These are phyloP conservation scores for Tricholoma hemisulphureum DNA, from an alignment of 768 basidiomycete genomes.

Conservation along the genomic window DNA sequence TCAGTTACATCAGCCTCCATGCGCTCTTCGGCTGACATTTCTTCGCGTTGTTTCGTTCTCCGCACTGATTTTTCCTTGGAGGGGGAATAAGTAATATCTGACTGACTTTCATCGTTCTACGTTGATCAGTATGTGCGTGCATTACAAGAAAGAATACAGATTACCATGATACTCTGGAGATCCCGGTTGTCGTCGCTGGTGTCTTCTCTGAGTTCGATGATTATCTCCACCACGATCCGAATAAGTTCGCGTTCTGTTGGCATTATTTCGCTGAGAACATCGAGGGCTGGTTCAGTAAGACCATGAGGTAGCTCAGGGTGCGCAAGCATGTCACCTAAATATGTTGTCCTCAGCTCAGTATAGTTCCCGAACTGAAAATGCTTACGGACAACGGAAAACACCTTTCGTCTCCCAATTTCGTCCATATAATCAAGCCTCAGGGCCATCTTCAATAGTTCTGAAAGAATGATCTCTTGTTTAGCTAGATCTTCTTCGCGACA, in stretches of 20 bases:
- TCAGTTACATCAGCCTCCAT: slow-evolving; percentile 69
- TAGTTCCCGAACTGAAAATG: slow-evolving; percentile 16
- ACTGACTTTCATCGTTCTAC: slow-evolving; percentile 25
- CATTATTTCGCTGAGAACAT: slow-evolving; percentile 80
- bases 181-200: slow-evolving; percentile 38
- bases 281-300: slow-evolving; percentile 78
- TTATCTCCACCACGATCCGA: slow-evolving; percentile 83
- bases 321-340: slow-evolving; percentile 80
- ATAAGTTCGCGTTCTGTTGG: slow-evolving; percentile 84
- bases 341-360: neutral
- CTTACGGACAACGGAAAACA: slow-evolving; percentile 85
- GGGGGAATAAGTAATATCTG: slow-evolving; percentile 27
- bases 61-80: slow-evolving; percentile 30
- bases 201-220: slow-evolving; percentile 67
- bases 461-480: slow-evolving; percentile 70
- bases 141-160: neutral
- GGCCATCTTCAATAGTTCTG: slow-evolving; percentile 79
- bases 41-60: slow-evolving; percentile 49
- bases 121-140: neutral
- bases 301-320: slow-evolving; percentile 77
- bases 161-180: slow-evolving; percentile 19
- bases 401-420: slow-evolving; percentile 89
- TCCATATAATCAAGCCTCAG: slow-evolving; percentile 89
- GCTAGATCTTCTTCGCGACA: slow-evolving; percentile 56
- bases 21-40: slow-evolving; percentile 65